Conservation (phyloP, 139 green algal species). For the Coccomyxa sp. region DNA sequence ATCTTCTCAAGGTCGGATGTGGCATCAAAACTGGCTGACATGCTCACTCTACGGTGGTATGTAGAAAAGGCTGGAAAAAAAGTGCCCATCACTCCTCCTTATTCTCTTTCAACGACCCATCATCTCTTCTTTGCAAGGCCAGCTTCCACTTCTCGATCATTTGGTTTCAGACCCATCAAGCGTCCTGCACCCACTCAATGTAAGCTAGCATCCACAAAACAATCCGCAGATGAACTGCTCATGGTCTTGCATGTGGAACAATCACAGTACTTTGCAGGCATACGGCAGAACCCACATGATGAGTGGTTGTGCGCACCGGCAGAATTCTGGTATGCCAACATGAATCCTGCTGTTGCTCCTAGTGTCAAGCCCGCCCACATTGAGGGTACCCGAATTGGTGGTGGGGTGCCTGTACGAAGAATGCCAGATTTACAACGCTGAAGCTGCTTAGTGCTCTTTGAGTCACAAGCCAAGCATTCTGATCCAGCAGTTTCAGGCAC, state of each 20-base stretch:
- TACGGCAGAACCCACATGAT: too few species aligned
- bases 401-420: background rate
- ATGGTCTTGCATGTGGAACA: background rate
- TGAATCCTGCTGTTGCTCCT: slow-evolving; percentile 16
- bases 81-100: background rate
- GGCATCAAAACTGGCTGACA: too few species aligned
- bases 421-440: too few species aligned
- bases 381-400: slow-evolving; percentile 3
- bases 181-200: slow-evolving; percentile 8
- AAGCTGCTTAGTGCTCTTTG: too few species aligned
- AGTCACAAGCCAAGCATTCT: too few species aligned
- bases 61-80: too few species aligned
- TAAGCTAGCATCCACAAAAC: background rate
- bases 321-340: slow-evolving; percentile 23
- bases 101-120: background rate
- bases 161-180: slow-evolving; percentile 21
- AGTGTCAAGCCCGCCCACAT: slow-evolving; percentile 5
- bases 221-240: background rate
- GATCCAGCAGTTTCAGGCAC: too few species aligned
- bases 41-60: too few species aligned
- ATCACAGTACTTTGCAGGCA: background rate
- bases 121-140: slow-evolving; percentile 7
- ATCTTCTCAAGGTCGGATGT: too few species aligned
- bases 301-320: background rate
- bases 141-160: slow-evolving; percentile 20